phyloP scores from a whole-genome alignment of 345 rosid genomes.

The Hypericum perforatum region DNA sequence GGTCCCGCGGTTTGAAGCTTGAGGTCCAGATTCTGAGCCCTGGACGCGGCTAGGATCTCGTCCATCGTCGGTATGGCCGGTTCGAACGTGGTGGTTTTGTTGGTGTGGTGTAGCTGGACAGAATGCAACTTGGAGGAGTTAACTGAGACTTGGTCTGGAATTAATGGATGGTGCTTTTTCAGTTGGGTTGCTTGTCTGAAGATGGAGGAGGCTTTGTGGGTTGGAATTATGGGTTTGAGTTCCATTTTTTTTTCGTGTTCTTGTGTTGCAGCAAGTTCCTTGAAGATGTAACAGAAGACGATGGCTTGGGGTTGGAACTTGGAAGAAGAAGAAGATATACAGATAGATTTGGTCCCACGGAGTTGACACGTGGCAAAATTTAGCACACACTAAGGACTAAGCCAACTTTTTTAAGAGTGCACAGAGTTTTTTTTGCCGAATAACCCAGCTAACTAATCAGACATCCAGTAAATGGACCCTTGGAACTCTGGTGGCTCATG shows the following conservation, averaged over 20 bases:
- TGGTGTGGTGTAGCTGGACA: not conserved
- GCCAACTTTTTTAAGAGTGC: too few relatives aligned
- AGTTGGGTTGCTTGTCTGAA: slow-evolving; percentile 1
- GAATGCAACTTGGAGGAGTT: not conserved
- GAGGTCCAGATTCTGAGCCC: slow-evolving; percentile 61
- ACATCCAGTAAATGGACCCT: too few relatives aligned
- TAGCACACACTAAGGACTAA: too few relatives aligned
- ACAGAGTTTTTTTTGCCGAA: too few relatives aligned
- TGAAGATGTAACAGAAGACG: too few relatives aligned
- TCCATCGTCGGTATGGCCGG: slow-evolving; percentile 50
- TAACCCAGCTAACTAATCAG: too few relatives aligned
- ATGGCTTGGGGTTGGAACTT: too few relatives aligned
- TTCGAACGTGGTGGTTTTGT: slow-evolving; percentile 4
- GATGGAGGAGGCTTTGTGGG: not conserved
- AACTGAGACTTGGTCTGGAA: not conserved
- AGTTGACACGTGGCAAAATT: too few relatives aligned
- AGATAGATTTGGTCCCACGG: too few relatives aligned
- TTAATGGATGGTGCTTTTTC: not conserved
- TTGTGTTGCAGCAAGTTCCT: too few relatives aligned
- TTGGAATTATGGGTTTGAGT: slow-evolving; percentile 1
- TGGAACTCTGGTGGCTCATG: too few relatives aligned
- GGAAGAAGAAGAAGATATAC: too few relatives aligned
- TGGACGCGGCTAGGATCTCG: slow-evolving; percentile 57
- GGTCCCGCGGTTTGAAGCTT: slow-evolving; percentile 66
- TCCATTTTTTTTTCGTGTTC: slow-evolving; percentile 1